Conservation (phyloP, 2,329 filamentous ascomycete genomes). For the Aureobasidium namibiae region DNA sequence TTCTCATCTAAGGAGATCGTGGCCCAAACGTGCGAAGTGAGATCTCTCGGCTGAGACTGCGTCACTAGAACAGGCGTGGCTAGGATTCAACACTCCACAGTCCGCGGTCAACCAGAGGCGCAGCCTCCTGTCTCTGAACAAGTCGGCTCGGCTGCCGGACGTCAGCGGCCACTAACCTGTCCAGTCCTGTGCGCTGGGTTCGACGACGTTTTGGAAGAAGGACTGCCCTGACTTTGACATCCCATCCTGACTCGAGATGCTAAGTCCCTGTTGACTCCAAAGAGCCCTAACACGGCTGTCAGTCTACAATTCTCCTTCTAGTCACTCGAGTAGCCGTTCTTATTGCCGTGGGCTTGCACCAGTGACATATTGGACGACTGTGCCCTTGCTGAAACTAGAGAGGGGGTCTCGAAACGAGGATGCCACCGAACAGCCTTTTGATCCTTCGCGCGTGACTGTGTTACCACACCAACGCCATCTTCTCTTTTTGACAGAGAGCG, state of each 20-base stretch:
- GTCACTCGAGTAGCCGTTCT: background rate
- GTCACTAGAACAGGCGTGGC: background rate
- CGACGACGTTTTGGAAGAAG: background rate
- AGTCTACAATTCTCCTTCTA: background rate
- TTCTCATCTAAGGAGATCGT: background rate
- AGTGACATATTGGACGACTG: background rate
- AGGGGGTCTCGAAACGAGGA: background rate
- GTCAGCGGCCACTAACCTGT: background rate
- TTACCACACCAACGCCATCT: background rate
- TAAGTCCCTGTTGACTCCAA: background rate
- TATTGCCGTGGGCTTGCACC: background rate
- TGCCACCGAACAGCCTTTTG: background rate
- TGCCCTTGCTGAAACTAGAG: background rate
- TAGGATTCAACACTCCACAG: background rate
- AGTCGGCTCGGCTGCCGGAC: constrained; percentile 1
- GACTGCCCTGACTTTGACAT: constrained; percentile 4
- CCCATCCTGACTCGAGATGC: constrained; percentile 1
- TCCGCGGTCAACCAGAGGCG: background rate
- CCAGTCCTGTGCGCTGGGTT: background rate
- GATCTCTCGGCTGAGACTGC: background rate
- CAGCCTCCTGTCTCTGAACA: background rate
- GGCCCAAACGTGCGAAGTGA: background rate
- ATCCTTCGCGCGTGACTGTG: constrained; percentile 4
- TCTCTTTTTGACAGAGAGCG: background rate
- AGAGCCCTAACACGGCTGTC: background rate